Percentiles rank a stretch among this genome's conserved stretches.
These are phyloP conservation scores for Carnegiea gigantea DNA, from an alignment of 179 eudicot species.

Conservation along the genomic window DNA sequence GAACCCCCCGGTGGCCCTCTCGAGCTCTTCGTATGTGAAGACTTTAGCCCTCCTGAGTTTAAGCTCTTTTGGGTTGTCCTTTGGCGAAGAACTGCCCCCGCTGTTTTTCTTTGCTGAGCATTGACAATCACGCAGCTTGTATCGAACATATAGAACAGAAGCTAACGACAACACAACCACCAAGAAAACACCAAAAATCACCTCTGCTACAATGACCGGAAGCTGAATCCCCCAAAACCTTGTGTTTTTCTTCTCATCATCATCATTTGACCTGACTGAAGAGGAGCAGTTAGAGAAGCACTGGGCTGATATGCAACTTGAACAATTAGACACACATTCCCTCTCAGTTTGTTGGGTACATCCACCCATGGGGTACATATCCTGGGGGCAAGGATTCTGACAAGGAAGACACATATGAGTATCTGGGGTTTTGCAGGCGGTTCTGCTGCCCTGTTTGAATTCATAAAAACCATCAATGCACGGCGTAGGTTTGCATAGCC, in stretches of 20 bases:
- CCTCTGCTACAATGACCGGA: conserved; percentile 67
- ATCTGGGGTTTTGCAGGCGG: conserved; percentile 48
- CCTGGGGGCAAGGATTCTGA: conserved; percentile 52
- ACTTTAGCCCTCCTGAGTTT: conserved; percentile 67
- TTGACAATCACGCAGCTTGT: conserved; percentile 65
- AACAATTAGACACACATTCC: conserved; percentile 63
- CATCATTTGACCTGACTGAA: conserved; percentile 1
- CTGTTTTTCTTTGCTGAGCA: conserved; percentile 48
- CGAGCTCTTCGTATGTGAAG: conserved; percentile 76
- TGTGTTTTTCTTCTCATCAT: conserved; percentile 26
- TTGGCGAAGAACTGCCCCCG: conserved; percentile 35
- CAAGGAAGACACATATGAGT: conserved; percentile 74
- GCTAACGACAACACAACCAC: conserved; percentile 46
- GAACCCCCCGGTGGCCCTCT: conserved; percentile 76
- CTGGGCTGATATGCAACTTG: conserved; percentile 55
- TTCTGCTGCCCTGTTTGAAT: conserved; percentile 45
- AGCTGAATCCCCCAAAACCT: conserved; percentile 74
- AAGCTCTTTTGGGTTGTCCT: conserved; percentile 54
- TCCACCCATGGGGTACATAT: conserved; percentile 46
- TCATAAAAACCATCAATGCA: conserved; percentile 56
- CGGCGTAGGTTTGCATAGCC: conserved; percentile 50
- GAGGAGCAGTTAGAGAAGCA: conserved; percentile 59
- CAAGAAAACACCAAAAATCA: conserved; percentile 61
- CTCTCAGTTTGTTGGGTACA: conserved; percentile 46
- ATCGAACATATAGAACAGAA: conserved; percentile 57